These are phyloP conservation scores for Pleurotus eryngii DNA, from an alignment of 768 basidiomycete species.

Conservation along the genomic window DNA sequence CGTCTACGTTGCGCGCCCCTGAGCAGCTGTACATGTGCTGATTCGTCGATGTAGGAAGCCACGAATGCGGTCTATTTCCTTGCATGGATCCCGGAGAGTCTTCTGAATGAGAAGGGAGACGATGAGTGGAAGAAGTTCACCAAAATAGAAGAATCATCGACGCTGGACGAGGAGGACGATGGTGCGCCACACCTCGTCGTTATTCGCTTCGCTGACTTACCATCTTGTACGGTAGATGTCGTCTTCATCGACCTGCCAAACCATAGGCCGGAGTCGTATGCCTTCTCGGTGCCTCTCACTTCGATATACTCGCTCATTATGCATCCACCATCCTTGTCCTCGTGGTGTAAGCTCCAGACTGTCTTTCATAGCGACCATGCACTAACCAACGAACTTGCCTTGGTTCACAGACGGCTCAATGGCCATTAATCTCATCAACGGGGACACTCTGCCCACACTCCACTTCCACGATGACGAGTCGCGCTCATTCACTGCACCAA, in stretches of 20 bases:
- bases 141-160: constrained; percentile 70
- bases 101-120: constrained; percentile 78
- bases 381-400: background rate
- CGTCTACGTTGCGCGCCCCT: constrained; percentile 39
- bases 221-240: constrained; percentile 48
- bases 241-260: constrained; percentile 84
- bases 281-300: constrained; percentile 90
- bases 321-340: constrained; percentile 78
- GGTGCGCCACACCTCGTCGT: constrained; percentile 38
- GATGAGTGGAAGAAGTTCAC: constrained; percentile 90
- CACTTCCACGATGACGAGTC: constrained; percentile 99
- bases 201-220: background rate
- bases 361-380: constrained; percentile 11
- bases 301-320: constrained; percentile 89
- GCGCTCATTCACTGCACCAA: constrained; percentile 61
- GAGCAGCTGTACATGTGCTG: background rate
- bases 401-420: constrained; percentile 73
- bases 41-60: constrained; percentile 52
- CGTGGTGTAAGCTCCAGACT: constrained; percentile 60
- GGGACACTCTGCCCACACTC: constrained; percentile 82
- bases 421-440: constrained; percentile 84
- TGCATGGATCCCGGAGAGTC: constrained; percentile 89
- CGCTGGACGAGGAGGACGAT: constrained; percentile 64
- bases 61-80: constrained; percentile 74
- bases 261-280: constrained; percentile 85